phyloP scores from a whole-genome alignment of 495 filamentous ascomycete genomes.

The Chaetomidium leptoderma region DNA sequence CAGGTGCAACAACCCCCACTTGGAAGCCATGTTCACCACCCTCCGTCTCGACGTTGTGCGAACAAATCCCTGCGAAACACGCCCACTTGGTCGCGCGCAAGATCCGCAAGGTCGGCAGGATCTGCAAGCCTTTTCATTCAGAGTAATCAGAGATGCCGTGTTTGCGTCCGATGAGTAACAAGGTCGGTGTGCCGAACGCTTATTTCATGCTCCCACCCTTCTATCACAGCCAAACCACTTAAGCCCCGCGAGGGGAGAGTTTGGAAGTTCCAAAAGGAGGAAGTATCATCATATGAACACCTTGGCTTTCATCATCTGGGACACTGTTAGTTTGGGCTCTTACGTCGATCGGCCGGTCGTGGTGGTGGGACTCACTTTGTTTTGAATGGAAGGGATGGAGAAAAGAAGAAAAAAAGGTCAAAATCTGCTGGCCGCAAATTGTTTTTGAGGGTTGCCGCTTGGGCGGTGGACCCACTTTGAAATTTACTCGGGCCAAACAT shows the following conservation, averaged over 20 bases:
- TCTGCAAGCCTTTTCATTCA: conserved; percentile 41
- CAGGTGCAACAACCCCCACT: conserved; percentile 9
- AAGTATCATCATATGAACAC: conserved; percentile 84
- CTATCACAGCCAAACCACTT: conserved; percentile 74
- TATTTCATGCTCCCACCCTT: conserved; percentile 78
- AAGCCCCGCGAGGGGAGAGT: conserved; percentile 81
- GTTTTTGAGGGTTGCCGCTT: conserved; percentile 20
- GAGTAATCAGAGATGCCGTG: conserved; percentile 89
- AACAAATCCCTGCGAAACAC: conserved; percentile 1
- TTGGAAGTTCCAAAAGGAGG: conserved; percentile 59
- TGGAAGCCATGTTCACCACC: background rate
- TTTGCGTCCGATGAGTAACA: conserved; percentile 96
- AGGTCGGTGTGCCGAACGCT: conserved; percentile 99
- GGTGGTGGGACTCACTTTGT: conserved; percentile 60
- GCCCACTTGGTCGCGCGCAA: conserved; percentile 11
- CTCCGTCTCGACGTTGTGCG: background rate
- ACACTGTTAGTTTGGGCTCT: conserved; percentile 40
- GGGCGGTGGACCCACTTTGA: conserved; percentile 16
- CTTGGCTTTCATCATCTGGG: conserved; percentile 97
- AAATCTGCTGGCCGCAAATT: conserved; percentile 13
- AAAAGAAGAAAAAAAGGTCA: conserved; percentile 45
- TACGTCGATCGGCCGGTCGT: background rate
- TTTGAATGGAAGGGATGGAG: conserved; percentile 95
- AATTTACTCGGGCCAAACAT: conserved; percentile 23
- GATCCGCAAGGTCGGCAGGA: no score